These are phyloP conservation scores for Pyrus bretschneideri DNA, from an alignment of 306 rosid genomes.

Conservation along the genomic window DNA sequence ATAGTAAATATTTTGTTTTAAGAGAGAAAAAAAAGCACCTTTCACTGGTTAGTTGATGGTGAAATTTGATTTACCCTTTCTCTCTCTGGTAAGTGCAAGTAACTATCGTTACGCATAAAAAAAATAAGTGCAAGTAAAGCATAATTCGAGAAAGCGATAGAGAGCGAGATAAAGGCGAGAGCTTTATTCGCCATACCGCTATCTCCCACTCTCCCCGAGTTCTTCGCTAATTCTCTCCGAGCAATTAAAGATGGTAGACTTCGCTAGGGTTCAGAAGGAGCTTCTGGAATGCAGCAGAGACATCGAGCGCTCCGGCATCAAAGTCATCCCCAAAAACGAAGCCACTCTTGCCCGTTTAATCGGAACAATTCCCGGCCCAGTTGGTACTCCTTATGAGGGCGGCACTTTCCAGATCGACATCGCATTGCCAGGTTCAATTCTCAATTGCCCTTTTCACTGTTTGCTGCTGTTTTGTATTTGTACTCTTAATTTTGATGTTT, in stretches of 20 bases:
- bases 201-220: not conserved
- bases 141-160: not conserved
- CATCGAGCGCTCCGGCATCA: conserved; percentile 79
- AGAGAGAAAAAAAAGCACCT: not conserved
- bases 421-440: conserved; percentile 59
- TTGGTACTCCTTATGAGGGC: conserved; percentile 82
- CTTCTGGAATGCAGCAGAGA: conserved; percentile 82
- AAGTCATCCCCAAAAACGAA: conserved; percentile 55
- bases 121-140: not conserved
- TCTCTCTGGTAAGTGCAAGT: not conserved
- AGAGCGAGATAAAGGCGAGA: not conserved
- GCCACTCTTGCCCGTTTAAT: conserved; percentile 42
- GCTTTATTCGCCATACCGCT: not conserved
- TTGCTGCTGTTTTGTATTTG: not conserved
- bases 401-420: conserved; percentile 89
- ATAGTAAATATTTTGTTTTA: too few relatives aligned
- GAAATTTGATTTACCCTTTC: not conserved
- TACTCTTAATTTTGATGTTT: not conserved
- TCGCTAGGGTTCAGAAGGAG: conserved; percentile 96
- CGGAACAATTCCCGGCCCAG: conserved; percentile 89
- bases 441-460: not conserved
- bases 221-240: not conserved
- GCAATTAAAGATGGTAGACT: conserved; percentile 68
- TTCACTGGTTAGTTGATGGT: not conserved
- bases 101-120: too few relatives aligned